Conservation (phyloP, 1,284 basidiomycete genomes). For the Trichosporon faecale region DNA sequence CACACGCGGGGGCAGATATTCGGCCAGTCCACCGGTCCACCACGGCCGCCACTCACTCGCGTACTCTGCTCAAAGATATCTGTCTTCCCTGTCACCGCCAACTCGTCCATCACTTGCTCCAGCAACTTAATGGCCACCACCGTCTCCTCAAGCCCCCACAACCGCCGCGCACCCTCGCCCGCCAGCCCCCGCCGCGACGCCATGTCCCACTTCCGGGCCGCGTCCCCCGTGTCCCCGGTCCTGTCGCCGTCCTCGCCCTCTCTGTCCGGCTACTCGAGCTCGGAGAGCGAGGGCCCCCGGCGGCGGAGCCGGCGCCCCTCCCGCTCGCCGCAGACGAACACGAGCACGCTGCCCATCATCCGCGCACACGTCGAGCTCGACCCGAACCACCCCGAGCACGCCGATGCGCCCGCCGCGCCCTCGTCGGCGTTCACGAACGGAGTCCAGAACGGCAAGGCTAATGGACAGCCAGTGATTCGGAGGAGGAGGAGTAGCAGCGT, state of each 20-base stretch:
- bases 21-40: too few species aligned
- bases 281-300: background rate
- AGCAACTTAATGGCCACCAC: background rate
- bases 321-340: conserved; percentile 17
- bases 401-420: conserved; percentile 26
- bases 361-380: conserved; percentile 33
- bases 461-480: conserved; percentile 29
- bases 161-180: background rate
- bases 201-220: conserved; percentile 2
- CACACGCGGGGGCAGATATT: too few species aligned
- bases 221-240: background rate
- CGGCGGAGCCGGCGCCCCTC: background rate
- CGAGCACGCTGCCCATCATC: conserved; percentile 36
- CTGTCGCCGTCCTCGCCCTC: conserved; percentile 5
- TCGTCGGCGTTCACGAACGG: conserved; percentile 12
- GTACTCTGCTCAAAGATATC: background rate
- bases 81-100: background rate
- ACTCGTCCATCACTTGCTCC: background rate
- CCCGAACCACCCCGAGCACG: conserved; percentile 14
- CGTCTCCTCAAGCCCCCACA: background rate
- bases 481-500: conserved; percentile 40
- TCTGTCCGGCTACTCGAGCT: conserved; percentile 3
- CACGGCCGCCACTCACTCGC: too few species aligned
- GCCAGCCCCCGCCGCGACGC: background rate
- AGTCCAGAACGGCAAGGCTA: background rate